Evolutionary conservation across 148 eudicot genomes (phyloP).

Genomic region (Chenopodium quinoa): DNA sequence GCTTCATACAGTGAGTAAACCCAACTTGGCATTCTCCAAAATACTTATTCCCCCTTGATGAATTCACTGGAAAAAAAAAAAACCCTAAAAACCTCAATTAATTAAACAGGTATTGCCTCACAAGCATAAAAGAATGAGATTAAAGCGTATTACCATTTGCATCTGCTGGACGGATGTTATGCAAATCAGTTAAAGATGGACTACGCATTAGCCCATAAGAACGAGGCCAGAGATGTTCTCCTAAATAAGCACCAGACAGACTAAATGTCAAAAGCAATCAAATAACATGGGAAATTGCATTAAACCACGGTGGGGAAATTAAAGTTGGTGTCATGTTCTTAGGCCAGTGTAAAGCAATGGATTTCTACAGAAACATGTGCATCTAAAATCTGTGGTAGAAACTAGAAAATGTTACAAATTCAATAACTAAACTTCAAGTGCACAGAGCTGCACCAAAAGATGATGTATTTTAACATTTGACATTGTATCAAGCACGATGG

Average conservation of each 20-base stretch:
- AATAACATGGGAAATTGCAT: background rate
- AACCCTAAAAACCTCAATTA: constrained; percentile 1
- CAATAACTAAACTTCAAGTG: background rate
- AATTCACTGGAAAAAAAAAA: constrained; percentile 38
- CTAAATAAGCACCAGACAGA: constrained; percentile 21
- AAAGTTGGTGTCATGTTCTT: background rate
- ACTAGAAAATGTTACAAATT: background rate
- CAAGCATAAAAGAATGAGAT: constrained; percentile 1
- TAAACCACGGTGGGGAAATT: background rate
- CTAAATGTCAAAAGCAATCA: background rate
- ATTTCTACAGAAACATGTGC: background rate
- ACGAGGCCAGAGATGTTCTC: constrained; percentile 66
- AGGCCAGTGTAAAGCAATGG: background rate
- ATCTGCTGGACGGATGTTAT: constrained; percentile 63
- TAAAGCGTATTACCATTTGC: constrained; percentile 40
- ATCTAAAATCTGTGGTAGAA: background rate
- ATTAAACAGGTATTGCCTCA: background rate
- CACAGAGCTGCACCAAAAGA: background rate
- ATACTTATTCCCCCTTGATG: constrained; percentile 57
- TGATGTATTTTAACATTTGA: background rate
- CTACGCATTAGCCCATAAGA: constrained; percentile 44
- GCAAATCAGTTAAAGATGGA: constrained; percentile 50
- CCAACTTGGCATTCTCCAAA: constrained; percentile 49
- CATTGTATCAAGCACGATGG: background rate
- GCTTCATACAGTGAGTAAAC: constrained; percentile 36